Percentiles rank a stretch among this genome's conserved stretches.
Conservation (phyloP, 2,329 filamentous ascomycete species). For the Chaetomiaceae sp. region DNA sequence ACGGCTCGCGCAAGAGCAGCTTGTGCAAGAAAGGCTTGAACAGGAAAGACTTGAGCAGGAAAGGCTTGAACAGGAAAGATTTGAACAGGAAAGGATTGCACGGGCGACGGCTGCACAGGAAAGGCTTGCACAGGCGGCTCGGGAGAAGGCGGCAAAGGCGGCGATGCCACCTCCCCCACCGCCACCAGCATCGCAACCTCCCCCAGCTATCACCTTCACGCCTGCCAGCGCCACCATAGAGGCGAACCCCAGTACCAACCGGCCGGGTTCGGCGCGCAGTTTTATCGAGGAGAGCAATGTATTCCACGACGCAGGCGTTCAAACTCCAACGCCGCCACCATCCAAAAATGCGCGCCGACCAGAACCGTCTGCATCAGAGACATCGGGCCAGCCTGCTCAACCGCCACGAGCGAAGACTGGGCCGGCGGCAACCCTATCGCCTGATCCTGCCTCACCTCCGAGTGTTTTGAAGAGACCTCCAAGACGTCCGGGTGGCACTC, state of each 20-base stretch:
- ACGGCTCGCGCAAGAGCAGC: not conserved
- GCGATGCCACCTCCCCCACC: slow-evolving; percentile 16
- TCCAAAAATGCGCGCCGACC: not conserved
- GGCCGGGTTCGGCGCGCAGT: slow-evolving; percentile 21
- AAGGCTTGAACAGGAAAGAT: not conserved
- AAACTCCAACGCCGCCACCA: slow-evolving; percentile 15
- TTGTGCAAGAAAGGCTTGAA: not conserved
- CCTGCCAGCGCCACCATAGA: not conserved
- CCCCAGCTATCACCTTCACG: slow-evolving; percentile 1
- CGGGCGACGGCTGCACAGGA: not conserved
- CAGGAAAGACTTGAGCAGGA: not conserved
- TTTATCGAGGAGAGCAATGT: slow-evolving; percentile 29
- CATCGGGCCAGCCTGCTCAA: not conserved
- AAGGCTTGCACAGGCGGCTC: not conserved
- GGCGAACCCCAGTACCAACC: not conserved
- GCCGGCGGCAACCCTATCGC: not conserved
- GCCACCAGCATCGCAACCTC: not conserved
- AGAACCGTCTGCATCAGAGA: not conserved
- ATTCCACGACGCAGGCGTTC: slow-evolving; percentile 22
- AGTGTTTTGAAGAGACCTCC: slow-evolving; percentile 7
- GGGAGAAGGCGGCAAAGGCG: slow-evolving; percentile 6
- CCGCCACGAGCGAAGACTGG: not conserved
- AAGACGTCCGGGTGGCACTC: slow-evolving; percentile 3
- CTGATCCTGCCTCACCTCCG: slow-evolving; percentile 2
- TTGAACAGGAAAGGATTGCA: not conserved